A percentile compares a stretch with the other conserved stretches of the same genome.
Evolutionary conservation across 108 stramenopile species (phyloP).

Genomic region (Stephanodiscus triporus): DNA sequence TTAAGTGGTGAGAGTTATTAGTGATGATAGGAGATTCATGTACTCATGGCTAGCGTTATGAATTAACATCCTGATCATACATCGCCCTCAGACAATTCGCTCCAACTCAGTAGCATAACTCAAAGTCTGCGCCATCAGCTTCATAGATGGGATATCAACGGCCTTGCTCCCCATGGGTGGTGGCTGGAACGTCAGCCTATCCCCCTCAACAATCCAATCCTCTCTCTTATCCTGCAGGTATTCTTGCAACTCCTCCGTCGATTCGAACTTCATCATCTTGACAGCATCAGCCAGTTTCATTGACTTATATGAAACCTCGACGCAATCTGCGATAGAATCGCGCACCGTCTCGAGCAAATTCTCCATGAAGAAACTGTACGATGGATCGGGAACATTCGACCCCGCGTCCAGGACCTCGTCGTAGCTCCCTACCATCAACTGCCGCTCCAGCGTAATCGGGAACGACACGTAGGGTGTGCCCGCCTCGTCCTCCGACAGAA

Average conservation of each 20-base stretch:
- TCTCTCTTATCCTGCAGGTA: slow-evolving; percentile 80
- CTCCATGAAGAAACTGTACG: slow-evolving; percentile 82
- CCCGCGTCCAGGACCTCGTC: slow-evolving; percentile 72
- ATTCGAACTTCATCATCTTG: slow-evolving; percentile 80
- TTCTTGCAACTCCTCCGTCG: slow-evolving; percentile 61
- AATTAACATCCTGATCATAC: not conserved
- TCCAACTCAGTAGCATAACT: slow-evolving; percentile 93
- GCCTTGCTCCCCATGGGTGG: slow-evolving; percentile 62
- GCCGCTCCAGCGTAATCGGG: slow-evolving; percentile 83
- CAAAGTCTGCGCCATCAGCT: slow-evolving; percentile 81
- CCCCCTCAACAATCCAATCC: slow-evolving; percentile 83
- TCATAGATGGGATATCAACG: slow-evolving; percentile 77
- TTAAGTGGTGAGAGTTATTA: not conserved
- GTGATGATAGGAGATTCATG: not conserved
- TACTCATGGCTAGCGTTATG: not conserved
- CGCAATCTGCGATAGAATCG: slow-evolving; percentile 86
- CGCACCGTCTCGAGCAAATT: slow-evolving; percentile 79
- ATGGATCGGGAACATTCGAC: slow-evolving; percentile 68
- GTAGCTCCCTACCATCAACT: slow-evolving; percentile 88
- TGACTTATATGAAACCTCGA: slow-evolving; percentile 80
- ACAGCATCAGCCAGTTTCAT: slow-evolving; percentile 74
- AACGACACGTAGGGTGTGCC: slow-evolving; percentile 68
- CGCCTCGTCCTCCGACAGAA: slow-evolving; percentile 75
- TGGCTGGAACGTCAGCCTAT: slow-evolving; percentile 67
- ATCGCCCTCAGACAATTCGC: slow-evolving; percentile 77